These are phyloP conservation scores for Candida corydali DNA, from an alignment of 805 yeast species.

Conservation along the genomic window DNA sequence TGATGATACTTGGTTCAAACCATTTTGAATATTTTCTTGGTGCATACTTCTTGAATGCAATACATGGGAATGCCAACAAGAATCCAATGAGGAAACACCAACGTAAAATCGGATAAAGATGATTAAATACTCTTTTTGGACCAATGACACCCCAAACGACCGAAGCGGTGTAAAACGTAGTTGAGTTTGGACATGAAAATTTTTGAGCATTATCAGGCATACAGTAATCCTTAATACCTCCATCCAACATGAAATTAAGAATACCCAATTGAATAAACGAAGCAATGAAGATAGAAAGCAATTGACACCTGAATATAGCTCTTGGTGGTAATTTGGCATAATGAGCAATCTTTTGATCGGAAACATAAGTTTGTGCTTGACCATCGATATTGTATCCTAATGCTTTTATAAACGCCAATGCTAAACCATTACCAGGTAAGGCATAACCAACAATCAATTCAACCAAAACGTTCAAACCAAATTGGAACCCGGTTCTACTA, in stretches of 20 bases:
- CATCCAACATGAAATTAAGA: conserved; percentile 15
- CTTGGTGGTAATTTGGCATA: conserved; percentile 40
- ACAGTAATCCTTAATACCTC: conserved; percentile 18
- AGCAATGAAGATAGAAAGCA: conserved; percentile 17
- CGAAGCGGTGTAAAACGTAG: conserved; percentile 44
- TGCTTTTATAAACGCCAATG: conserved; percentile 19
- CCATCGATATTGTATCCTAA: conserved; percentile 26
- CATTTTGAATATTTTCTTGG: conserved; percentile 14
- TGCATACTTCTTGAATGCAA: conserved; percentile 15
- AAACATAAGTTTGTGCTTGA: conserved; percentile 27
- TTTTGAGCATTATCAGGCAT: conserved; percentile 16
- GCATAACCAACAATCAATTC: conserved; percentile 44
- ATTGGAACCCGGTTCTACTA: conserved; percentile 44
- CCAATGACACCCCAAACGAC: conserved; percentile 49
- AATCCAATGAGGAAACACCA: conserved; percentile 54
- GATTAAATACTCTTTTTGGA: conserved; percentile 50
- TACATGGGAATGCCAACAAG: conserved; percentile 17
- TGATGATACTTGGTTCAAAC: conserved; percentile 49
- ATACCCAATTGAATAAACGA: conserved; percentile 21
- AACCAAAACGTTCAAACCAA: conserved; percentile 50
- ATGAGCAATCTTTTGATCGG: conserved; percentile 31
- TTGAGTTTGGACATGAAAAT: conserved; percentile 20
- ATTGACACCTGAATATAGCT: conserved; percentile 32
- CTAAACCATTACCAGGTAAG: conserved; percentile 21
- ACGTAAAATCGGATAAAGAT: conserved; percentile 44